Evolutionary conservation across 2,329 filamentous ascomycete species (phyloP), one percentile per base, ranked within the genome.

Genomic region (Cryphonectria parasitica): DNA sequence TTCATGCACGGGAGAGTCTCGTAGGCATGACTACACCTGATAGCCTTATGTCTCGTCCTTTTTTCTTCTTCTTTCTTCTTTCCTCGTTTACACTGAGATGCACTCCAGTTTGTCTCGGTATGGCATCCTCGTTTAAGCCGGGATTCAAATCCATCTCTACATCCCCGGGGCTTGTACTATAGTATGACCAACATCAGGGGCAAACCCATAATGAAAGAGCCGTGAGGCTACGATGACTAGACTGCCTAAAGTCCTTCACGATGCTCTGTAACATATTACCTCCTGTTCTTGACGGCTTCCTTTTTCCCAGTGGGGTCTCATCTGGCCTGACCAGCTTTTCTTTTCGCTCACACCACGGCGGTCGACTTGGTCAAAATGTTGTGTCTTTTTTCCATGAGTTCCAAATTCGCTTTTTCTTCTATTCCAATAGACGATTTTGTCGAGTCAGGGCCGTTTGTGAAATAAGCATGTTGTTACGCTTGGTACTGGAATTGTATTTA

Each of bases 101-200:
- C 19, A n/a, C 43, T n/a, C 43, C 17, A 49, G 15, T 45, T 17
- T 45, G 43, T 49, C 43, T 22, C 43, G 43, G 43, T 49, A 49
- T 49, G 19, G 43, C 43, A 49, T 49, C 19, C 43, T 49, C 43
- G 43, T 54, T 4, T 25, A 28, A 13, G 22, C 52, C 25, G 7
- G 52, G 52, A 54, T 54, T n/a, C 52, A n/a, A 54, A 54, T 54
- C 52, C 52, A 28, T 54, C 52, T 54, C 52, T 15, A 11, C 52
- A 54, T 54, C 15, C 52, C 52, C n/a, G 28, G n/a, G 15, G 8
- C 1, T 15, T 11, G 25, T 15, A 54, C 52, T 54, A 22, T 41
- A 41, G 43, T 19, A 49, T 22, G 2, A 49, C 19, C 6, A 45
- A 49, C 43, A 7, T 28, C 52, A 15, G 11, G 52, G n/a, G 52